Base-by-base conservation (phyloP, 495 filamentous ascomycete species). In the Baudoinia panamericana region DNA sequence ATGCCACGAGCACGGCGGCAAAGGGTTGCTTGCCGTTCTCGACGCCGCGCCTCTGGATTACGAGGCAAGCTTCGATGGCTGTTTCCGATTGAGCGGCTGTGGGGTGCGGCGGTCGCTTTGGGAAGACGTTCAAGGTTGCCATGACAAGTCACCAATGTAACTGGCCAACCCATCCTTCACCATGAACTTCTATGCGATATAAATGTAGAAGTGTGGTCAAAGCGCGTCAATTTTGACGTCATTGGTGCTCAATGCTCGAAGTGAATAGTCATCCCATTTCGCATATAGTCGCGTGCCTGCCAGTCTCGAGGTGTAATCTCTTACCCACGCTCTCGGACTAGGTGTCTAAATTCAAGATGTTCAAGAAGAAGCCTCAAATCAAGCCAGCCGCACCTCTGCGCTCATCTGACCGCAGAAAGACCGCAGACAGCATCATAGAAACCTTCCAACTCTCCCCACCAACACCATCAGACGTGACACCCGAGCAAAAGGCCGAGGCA, bases 111-210 rank as follows among this genome's bases (percentile, higher is more conserved):
- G 40, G 23, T n/a, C 46, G 46, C n/a, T 26, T 15, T 19, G 44
- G 44, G 20, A 47, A 47, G 17, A 47, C 34, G 22, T 24, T 38
- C 34, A 42, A 23, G 9, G 83, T 84, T 80, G 83, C 83, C 65
- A 84, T 82, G 60, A 84, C 83, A 62, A 84, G 81, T 67, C 79
- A 80, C 27, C 76, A 70, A 75, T 73, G 83, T 61, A 84, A 83
- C n/a, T n/a, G n/a, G n/a, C n/a, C n/a, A n/a, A n/a, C n/a, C n/a
- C n/a, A n/a, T n/a, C n/a, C n/a, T n/a, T n/a, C n/a, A n/a, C n/a
- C n/a, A n/a, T n/a, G n/a, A n/a, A n/a, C n/a, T n/a, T n/a, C n/a
- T n/a, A n/a, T n/a, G n/a, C n/a, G n/a, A n/a, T n/a, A n/a, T n/a
- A n/a, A n/a, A n/a, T n/a, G n/a, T n/a, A n/a, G n/a, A n/a, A n/a